Evolutionary conservation across 495 filamentous ascomycete species (phyloP).

Genomic region (Aspergillus hancockii): DNA sequence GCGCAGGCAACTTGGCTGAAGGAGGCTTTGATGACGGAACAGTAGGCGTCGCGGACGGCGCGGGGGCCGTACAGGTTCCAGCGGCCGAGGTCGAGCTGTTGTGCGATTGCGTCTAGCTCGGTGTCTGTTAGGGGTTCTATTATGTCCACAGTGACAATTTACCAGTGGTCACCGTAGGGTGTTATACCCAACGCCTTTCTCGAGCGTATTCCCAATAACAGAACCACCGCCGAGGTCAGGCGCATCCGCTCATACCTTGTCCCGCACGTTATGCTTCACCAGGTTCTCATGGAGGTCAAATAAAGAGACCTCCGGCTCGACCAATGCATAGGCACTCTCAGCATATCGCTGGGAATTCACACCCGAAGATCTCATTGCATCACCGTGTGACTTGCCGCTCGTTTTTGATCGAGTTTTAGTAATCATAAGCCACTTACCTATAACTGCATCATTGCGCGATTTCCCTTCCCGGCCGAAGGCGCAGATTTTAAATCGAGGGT

Average conservation of each 20-base stretch:
- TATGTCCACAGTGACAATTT: no score
- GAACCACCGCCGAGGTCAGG: constrained; percentile 60
- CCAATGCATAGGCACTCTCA: constrained; percentile 51
- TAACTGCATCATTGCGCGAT: no score
- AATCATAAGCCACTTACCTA: no score
- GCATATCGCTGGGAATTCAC: constrained; percentile 2
- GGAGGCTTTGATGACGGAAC: background rate
- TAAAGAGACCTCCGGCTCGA: constrained; percentile 62
- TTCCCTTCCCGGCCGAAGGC: background rate
- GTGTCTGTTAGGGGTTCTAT: constrained; percentile 7
- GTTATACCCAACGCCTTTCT: constrained; percentile 62
- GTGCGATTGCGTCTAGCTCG: constrained; percentile 1
- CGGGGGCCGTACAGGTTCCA: constrained; percentile 7
- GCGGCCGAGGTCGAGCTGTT: constrained; percentile 3
- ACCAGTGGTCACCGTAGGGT: constrained; percentile 48
- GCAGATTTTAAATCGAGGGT: no score
- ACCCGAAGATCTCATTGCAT: no score
- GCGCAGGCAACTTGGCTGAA: constrained; percentile 1
- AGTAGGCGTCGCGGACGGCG: background rate
- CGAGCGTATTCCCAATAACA: constrained; percentile 57
- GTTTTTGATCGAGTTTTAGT: no score
- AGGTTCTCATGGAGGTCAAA: constrained; percentile 53
- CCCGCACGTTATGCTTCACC: constrained; percentile 25
- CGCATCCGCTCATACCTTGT: constrained; percentile 33
- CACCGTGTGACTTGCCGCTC: no score